These are phyloP conservation scores for Talaromyces sp. DNA, from an alignment of 2,329 filamentous ascomycete genomes.

Conservation along the genomic window DNA sequence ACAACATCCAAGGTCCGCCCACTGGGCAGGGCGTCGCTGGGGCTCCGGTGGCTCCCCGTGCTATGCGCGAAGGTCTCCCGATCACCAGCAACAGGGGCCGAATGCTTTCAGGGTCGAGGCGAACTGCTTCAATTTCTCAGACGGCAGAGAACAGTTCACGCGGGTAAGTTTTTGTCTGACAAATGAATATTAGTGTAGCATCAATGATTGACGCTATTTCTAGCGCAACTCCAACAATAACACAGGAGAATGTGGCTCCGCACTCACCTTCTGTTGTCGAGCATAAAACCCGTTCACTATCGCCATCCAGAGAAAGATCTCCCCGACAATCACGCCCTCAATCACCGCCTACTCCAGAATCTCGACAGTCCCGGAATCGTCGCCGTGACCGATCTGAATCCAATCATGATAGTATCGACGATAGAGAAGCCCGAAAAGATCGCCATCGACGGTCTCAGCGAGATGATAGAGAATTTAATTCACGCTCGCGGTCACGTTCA, in stretches of 20 bases:
- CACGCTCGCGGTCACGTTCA: conserved; percentile 44
- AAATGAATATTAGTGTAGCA: neutral
- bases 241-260: conserved; percentile 28
- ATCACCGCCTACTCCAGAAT: conserved; percentile 19
- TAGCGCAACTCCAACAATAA: conserved; percentile 8
- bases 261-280: conserved; percentile 27
- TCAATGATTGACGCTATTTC: conserved; percentile 1
- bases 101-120: conserved; percentile 41
- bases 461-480: conserved; percentile 38
- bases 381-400: conserved; percentile 49
- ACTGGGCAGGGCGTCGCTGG: conserved; percentile 55
- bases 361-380: conserved; percentile 23
- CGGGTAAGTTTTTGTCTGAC: conserved; percentile 27
- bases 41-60: conserved; percentile 88
- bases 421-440: conserved; percentile 25
- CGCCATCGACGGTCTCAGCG: conserved; percentile 18
- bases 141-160: conserved; percentile 21
- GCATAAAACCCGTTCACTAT: conserved; percentile 24
- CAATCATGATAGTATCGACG: conserved; percentile 21
- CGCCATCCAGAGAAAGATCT: conserved; percentile 29
- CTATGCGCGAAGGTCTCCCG: conserved; percentile 93
- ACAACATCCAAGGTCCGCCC: conserved; percentile 27
- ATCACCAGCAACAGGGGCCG: conserved; percentile 59
- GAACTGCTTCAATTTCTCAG: conserved; percentile 21
- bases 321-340: conserved; percentile 29